These are phyloP conservation scores for Syzygium grande DNA, from an alignment of 345 rosid species.

Conservation along the genomic window DNA sequence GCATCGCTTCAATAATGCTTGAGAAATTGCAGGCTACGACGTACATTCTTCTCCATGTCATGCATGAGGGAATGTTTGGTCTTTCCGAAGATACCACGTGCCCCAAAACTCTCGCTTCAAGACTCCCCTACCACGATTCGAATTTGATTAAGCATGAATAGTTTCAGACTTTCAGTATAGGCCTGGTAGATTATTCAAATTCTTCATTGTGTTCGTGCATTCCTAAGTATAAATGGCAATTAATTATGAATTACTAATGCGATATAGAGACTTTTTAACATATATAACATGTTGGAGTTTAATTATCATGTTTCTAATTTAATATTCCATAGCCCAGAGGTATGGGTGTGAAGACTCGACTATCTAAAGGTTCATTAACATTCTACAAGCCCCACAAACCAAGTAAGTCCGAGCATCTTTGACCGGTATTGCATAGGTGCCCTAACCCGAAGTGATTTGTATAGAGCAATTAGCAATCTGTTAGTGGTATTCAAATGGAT, in stretches of 20 bases:
- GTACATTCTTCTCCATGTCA: background rate
- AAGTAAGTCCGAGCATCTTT: rapidly evolving
- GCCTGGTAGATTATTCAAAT: background rate
- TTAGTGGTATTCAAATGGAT: background rate
- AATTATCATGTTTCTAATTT: background rate
- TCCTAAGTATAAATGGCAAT: background rate
- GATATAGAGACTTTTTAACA: background rate
- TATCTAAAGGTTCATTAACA: background rate
- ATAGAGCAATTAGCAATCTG: background rate
- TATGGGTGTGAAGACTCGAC: rapidly evolving
- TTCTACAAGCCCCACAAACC: background rate
- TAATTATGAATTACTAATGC: background rate
- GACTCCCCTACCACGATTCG: background rate
- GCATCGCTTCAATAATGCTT: background rate
- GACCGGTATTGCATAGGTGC: rapidly evolving
- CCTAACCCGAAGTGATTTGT: background rate
- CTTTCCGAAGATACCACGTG: background rate
- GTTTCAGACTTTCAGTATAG: background rate
- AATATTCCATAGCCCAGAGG: background rate
- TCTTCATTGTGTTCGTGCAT: no score
- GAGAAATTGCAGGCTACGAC: background rate
- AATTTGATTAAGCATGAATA: background rate
- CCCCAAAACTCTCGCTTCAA: background rate
- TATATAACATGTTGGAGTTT: background rate
- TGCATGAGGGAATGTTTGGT: background rate